phyloP scores from a whole-genome alignment of 129 eudicot genomes.

The Flaveria linearis region DNA sequence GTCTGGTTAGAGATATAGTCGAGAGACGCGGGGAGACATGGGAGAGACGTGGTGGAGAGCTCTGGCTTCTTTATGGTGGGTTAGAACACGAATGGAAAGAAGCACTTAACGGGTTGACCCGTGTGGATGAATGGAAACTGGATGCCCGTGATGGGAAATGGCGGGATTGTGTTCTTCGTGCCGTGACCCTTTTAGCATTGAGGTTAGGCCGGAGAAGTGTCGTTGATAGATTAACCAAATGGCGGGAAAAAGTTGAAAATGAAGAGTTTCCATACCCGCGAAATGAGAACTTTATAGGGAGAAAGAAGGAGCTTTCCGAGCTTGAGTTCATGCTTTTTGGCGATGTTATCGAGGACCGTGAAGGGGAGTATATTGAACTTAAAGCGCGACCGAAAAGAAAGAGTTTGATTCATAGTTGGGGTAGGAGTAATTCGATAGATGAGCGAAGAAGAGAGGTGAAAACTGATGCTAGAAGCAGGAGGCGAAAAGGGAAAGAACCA shows the following conservation, averaged over 20 bases:
- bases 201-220: slow-evolving; percentile 89
- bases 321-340: slow-evolving; percentile 93
- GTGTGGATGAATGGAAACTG: slow-evolving; percentile 92
- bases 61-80: slow-evolving; percentile 87
- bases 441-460: slow-evolving; percentile 53
- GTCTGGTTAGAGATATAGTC: slow-evolving; percentile 85
- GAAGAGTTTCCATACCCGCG: slow-evolving; percentile 92
- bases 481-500: slow-evolving; percentile 86
- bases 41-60: slow-evolving; percentile 89
- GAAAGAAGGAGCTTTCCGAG: slow-evolving; percentile 89
- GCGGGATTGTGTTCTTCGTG: slow-evolving; percentile 90
- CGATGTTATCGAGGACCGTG: slow-evolving; percentile 81
- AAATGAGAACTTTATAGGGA: slow-evolving; percentile 80
- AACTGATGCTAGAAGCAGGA: slow-evolving; percentile 46
- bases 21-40: slow-evolving; percentile 89
- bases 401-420: slow-evolving; percentile 64
- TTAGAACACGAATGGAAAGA: slow-evolving; percentile 91
- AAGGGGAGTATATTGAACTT: slow-evolving; percentile 81
- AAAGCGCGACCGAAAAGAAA: slow-evolving; percentile 69
- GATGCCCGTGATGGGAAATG: slow-evolving; percentile 90
- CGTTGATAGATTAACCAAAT: slow-evolving; percentile 74
- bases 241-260: slow-evolving; percentile 82
- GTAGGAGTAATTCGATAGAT: slow-evolving; percentile 66
- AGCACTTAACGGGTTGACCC: slow-evolving; percentile 67
- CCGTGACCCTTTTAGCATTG: slow-evolving; percentile 80